Conservation (phyloP, 768 basidiomycete species). For the Candolleomyces efflorescens region DNA sequence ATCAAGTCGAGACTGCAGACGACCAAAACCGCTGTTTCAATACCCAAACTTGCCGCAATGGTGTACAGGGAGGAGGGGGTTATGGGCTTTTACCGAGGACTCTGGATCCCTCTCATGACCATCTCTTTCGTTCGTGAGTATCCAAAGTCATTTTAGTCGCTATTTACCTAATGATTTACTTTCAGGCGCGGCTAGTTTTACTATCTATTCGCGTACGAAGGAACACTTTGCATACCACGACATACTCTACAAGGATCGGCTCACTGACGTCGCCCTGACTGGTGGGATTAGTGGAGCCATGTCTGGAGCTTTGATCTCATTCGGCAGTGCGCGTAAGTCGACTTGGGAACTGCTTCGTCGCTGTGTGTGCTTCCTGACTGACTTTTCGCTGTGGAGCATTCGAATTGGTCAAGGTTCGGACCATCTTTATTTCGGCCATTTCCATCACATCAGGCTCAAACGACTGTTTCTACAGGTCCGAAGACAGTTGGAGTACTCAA, state of each 20-base stretch:
- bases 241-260: slow-evolving; percentile 52
- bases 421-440: neutral
- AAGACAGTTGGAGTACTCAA: slow-evolving; percentile 88
- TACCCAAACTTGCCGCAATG: slow-evolving; percentile 64
- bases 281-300: slow-evolving; percentile 85
- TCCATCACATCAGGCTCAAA: neutral
- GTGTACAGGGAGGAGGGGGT: slow-evolving; percentile 86
- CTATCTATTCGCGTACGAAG: slow-evolving; percentile 84
- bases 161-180: slow-evolving; percentile 2
- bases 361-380: neutral
- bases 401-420: slow-evolving; percentile 86
- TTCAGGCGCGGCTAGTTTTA: slow-evolving; percentile 84
- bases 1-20: slow-evolving; percentile 93
- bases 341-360: no score
- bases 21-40: slow-evolving; percentile 67
- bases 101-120: slow-evolving; percentile 91
- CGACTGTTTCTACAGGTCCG: slow-evolving; percentile 56
- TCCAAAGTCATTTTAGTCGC: neutral
- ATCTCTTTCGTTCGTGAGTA: slow-evolving; percentile 94
- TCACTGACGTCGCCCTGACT: slow-evolving; percentile 68
- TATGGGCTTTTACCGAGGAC: slow-evolving; percentile 83
- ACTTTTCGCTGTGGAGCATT: slow-evolving; percentile 49
- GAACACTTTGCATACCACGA: slow-evolving; percentile 60
- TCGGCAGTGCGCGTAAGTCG: slow-evolving; percentile 82
- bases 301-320: slow-evolving; percentile 85